Base-by-base conservation (phyloP, 352 stramenopile genomes). In the Blastocystis sp. region DNA sequence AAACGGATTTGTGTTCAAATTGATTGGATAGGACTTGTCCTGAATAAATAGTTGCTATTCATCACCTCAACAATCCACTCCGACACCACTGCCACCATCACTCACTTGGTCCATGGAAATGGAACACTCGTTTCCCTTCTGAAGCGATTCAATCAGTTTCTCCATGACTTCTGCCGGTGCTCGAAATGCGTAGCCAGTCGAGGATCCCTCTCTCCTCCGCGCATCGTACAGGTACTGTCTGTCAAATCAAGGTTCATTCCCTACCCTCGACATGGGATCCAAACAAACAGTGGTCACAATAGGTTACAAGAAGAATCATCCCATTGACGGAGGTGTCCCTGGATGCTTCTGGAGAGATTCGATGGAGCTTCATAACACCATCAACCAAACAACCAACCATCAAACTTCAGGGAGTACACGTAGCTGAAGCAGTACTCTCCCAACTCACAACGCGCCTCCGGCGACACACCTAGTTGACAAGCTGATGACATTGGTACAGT, bases 31-130 rank as follows among this genome's bases (percentile, higher is more conserved):
- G 16, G 29, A 29, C 44, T 81, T 27, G 7, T 81, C 51, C 18
- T 14, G n/a, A 44, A 81, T 81, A n/a, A 16, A 29, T 18, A 81
- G 32, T 14, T 54, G 44, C 69, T 81, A 65, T 65, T 32, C 2
- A 49, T 81, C 6, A 81, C 2, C 21, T 18, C 4, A 16, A 49
- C 11, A 48, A 44, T 18, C n/a, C 3, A 11, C 18, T 0, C 18
- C 9, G 36, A 81, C 69, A 61, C 69, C 69, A 81, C n/a, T 81
- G 61, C 40, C 34, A 61, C 56, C n/a, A 46, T 81, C 69, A n/a
- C 44, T 27, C 0, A 65, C 44, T 21, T 16, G 18, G 44, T 65
- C 44, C 48, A 81, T 57, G 16, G 29, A 21, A 64, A 81, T 63
- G 18, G 29, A 81, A 40, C 69, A 81, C 36, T 63, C 44, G 14